A percentile compares a stretch with the other conserved stretches of the same genome.
Evolutionary conservation across 257 asterid species (phyloP).

Genomic region (Solanum appendiculatum): DNA sequence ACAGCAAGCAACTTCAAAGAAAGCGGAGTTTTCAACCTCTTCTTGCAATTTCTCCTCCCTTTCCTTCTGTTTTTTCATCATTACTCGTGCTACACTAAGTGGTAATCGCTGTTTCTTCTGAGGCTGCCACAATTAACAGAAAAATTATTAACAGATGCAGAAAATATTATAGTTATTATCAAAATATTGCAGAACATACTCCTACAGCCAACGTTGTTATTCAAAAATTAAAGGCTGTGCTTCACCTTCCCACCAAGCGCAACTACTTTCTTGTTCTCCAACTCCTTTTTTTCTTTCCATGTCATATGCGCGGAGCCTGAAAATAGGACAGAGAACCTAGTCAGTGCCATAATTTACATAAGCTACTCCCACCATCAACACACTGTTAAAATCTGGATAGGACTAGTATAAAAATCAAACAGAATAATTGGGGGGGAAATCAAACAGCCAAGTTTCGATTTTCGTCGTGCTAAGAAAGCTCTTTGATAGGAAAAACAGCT

Average conservation of each 20-base stretch:
- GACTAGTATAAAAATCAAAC: neutral
- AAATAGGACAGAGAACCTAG: neutral
- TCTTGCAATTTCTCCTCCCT: constrained; percentile 52
- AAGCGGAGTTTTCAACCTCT: constrained; percentile 38
- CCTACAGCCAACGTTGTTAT: neutral
- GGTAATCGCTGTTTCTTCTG: constrained; percentile 77
- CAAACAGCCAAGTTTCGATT: neutral
- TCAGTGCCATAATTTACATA: neutral
- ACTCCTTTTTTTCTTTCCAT: constrained; percentile 62
- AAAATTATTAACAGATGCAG: neutral
- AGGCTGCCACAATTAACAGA: constrained; percentile 30
- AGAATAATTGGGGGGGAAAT: neutral
- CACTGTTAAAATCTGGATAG: neutral
- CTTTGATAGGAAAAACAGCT: neutral
- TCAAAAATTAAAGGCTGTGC: neutral
- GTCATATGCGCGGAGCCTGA: constrained; percentile 59
- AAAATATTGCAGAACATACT: neutral
- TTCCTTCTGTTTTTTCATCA: constrained; percentile 82
- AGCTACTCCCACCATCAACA: neutral
- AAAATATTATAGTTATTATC: neutral
- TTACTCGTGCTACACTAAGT: constrained; percentile 66
- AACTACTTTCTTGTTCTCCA: constrained; percentile 60
- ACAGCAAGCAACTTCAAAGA: neutral
- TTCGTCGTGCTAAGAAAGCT: neutral
- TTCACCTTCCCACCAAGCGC: constrained; percentile 84